Evolutionary conservation across 331 rosid genomes (phyloP).

Genomic region (Arachis monticola): DNA sequence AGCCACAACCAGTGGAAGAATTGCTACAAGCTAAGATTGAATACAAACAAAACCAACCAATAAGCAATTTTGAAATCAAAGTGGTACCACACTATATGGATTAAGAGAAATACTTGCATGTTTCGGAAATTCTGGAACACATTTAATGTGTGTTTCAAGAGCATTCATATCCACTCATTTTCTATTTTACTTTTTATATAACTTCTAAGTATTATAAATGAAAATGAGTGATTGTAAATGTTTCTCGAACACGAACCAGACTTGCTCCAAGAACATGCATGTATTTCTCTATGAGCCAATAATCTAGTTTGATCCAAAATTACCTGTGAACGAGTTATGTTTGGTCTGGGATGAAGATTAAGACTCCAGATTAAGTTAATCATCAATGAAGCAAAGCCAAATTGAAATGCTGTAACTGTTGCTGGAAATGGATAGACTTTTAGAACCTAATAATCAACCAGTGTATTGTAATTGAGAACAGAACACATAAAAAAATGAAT

Average conservation of each 20-base stretch:
- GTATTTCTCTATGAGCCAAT: too few relatives aligned
- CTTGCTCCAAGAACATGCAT: too few relatives aligned
- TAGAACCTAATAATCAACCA: slow-evolving; percentile 72
- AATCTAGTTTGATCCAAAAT: slow-evolving; percentile 22
- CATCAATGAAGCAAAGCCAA: slow-evolving; percentile 62
- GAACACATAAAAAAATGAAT: not conserved
- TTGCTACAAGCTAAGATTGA: slow-evolving; percentile 53
- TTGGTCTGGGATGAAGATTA: slow-evolving; percentile 70
- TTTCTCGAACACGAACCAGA: too few relatives aligned
- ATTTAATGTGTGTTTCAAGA: too few relatives aligned
- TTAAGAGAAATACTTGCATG: not conserved
- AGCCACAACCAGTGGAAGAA: slow-evolving; percentile 74
- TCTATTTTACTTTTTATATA: too few relatives aligned
- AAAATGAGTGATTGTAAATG: too few relatives aligned
- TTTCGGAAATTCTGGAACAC: too few relatives aligned
- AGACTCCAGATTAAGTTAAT: slow-evolving; percentile 68
- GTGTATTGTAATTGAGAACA: slow-evolving; percentile 51
- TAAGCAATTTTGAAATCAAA: slow-evolving; percentile 16
- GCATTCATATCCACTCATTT: too few relatives aligned
- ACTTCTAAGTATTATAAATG: too few relatives aligned
- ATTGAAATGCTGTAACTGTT: slow-evolving; percentile 80
- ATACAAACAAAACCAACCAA: slow-evolving; percentile 6
- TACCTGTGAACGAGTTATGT: slow-evolving; percentile 62
- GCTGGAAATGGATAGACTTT: slow-evolving; percentile 98
- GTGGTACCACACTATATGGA: slow-evolving; percentile 11